Conservation (phyloP, 352 stramenopile species). For the Globisporangium carolinianum region DNA sequence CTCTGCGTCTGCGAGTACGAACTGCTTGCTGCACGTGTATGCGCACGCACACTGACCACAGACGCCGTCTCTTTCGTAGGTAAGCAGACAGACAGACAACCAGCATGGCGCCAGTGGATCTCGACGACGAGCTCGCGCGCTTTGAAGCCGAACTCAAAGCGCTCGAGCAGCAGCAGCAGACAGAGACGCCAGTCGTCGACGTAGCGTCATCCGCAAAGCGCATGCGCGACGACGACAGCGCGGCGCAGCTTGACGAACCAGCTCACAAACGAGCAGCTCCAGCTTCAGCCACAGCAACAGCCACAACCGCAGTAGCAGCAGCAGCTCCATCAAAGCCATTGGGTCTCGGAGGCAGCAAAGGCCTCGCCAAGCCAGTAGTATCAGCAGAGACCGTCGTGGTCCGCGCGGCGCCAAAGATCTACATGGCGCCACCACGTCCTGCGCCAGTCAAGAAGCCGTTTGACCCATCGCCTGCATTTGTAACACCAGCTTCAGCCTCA, state of each 20-base stretch:
- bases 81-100: not conserved
- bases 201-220: slow-evolving; percentile 22
- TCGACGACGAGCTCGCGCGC: slow-evolving; percentile 79
- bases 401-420: slow-evolving; percentile 44
- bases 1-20: no score
- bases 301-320: no score
- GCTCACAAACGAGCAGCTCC: slow-evolving; percentile 19
- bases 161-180: slow-evolving; percentile 40
- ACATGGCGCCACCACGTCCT: slow-evolving; percentile 62
- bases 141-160: slow-evolving; percentile 82
- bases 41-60: not conserved
- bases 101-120: slow-evolving; percentile 29
- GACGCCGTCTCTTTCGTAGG: not conserved
- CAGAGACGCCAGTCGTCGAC: not conserved
- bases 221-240: slow-evolving; percentile 15
- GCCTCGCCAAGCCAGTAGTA: slow-evolving; percentile 8
- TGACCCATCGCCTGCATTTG: not conserved
- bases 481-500: not conserved
- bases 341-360: slow-evolving; percentile 3
- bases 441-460: slow-evolving; percentile 28
- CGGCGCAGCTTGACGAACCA: slow-evolving; percentile 7
- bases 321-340: slow-evolving; percentile 6
- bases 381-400: slow-evolving; percentile 21
- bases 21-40: no score
- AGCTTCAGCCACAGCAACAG: no score